Evolutionary conservation across 768 basidiomycete species (phyloP).

Genomic region (Pleurotus tuoliensis): DNA sequence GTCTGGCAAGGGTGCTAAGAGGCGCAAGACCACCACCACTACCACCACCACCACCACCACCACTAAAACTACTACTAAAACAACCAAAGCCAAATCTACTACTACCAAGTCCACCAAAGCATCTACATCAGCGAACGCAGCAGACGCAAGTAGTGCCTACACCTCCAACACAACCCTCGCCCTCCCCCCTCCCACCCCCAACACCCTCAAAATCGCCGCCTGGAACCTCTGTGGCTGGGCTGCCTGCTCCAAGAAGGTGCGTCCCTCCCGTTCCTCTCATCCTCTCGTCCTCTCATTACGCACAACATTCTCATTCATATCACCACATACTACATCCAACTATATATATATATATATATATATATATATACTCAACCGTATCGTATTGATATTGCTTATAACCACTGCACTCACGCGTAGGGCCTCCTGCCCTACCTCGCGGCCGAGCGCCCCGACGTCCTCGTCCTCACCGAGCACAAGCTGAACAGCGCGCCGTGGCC

Average conservation of each 20-base stretch:
- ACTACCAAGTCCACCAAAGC: not conserved
- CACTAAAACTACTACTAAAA: too few relatives aligned
- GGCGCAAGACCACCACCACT: not conserved
- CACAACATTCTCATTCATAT: too few relatives aligned
- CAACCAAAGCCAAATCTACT: too few relatives aligned
- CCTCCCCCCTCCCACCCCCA: constrained; percentile 46
- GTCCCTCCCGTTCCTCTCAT: too few relatives aligned
- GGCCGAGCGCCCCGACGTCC: constrained; percentile 82
- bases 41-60: too few relatives aligned
- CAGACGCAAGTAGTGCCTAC: not conserved
- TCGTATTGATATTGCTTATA: too few relatives aligned
- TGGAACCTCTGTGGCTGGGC: constrained; percentile 84
- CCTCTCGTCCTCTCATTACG: too few relatives aligned
- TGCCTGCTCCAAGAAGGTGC: constrained; percentile 77
- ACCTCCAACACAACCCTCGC: constrained; percentile 1
- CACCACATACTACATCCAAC: too few relatives aligned
- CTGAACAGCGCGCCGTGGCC: constrained; percentile 57
- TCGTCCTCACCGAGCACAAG: constrained; percentile 87
- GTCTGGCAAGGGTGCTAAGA: not conserved
- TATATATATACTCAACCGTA: too few relatives aligned
- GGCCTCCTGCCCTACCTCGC: constrained; percentile 81
- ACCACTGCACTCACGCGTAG: too few relatives aligned
- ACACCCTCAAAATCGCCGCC: constrained; percentile 52
- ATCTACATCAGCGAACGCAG: not conserved
- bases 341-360: too few relatives aligned